Base-by-base conservation (phyloP, 1,284 basidiomycete genomes). In the Cryptococcus sp. region DNA sequence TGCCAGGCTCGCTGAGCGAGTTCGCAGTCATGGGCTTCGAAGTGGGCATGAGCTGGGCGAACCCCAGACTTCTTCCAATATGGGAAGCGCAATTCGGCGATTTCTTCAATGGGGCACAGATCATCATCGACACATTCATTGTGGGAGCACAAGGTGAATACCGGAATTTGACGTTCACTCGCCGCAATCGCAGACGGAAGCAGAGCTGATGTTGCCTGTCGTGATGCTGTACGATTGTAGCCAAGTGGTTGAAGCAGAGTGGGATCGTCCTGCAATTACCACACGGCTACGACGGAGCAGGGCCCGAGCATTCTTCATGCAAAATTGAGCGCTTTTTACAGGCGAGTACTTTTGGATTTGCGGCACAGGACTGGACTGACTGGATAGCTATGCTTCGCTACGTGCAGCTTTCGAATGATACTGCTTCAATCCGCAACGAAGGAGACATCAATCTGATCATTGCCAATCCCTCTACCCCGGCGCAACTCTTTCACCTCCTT, bases 171-270 rank as follows among this genome's bases (percentile, higher is more conserved):
- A n/a, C n/a, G 16, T 40, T 27, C 38, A 13, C 39, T 25, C 42
- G 19, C 38, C 35, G 5, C 27, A 27, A 10, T 10, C 4, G 13
- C 30, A 35, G 16, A 45, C 42, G 22, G 13, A 45, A 11, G 42
- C 22, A 22, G n/a, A 45, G 42, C 39, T 19, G 43, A 41, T 52
- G 46, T 20, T 19, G 4, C 17, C 54, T 23, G 56, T 57, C 41
- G 63, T 52, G 42, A 30, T 16, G 17, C 48, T 45, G 22, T 22
- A 45, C 47, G 50, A 54, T 52, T 62, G 41, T 63, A 92, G 90
- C 90, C 4, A 96, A 96, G 81, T 96, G 93, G 93, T 79, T 93
- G 58, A 92, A 88, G 74, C 91, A 95, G 79, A 93, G 90, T 63
- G 93, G 90, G 0, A 83, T 95, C 41, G 88, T 93, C 4, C 79